A percentile compares a stretch with the other conserved stretches of the same genome.
phyloP scores from a whole-genome alignment of 2,329 filamentous ascomycete genomes.

The Pestalotiopsis sp. region DNA sequence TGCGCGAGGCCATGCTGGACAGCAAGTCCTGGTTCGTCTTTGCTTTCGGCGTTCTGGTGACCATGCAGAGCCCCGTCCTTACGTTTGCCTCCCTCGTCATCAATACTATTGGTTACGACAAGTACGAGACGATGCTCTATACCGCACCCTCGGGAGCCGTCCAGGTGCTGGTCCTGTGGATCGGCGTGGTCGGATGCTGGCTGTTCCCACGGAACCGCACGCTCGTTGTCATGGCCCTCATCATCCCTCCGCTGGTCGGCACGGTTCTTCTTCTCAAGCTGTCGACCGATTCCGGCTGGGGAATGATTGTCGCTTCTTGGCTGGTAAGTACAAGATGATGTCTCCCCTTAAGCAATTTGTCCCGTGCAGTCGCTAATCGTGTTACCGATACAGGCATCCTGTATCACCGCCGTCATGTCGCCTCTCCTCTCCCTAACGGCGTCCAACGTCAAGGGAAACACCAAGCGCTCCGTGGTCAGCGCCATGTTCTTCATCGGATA shows the following conservation, averaged over 20 bases:
- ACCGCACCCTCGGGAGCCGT: constrained; percentile 50
- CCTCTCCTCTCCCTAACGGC: constrained; percentile 46
- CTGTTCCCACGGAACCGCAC: constrained; percentile 42
- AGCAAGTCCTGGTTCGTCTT: constrained; percentile 47
- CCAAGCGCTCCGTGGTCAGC: constrained; percentile 48
- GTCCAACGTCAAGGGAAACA: constrained; percentile 55
- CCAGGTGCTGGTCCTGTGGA: constrained; percentile 47
- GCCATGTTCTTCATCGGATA: constrained; percentile 54
- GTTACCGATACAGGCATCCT: constrained; percentile 33
- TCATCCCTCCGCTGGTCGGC: constrained; percentile 45
- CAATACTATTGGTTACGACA: constrained; percentile 45
- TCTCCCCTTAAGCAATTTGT: neutral
- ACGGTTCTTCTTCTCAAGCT: constrained; percentile 46
- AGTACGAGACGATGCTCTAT: constrained; percentile 48
- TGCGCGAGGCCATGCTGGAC: constrained; percentile 46
- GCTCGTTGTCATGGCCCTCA: constrained; percentile 40
- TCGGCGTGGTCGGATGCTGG: constrained; percentile 41
- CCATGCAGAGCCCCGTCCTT: constrained; percentile 47
- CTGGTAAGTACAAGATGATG: constrained; percentile 29
- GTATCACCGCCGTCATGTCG: constrained; percentile 43
- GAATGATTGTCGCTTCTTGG: constrained; percentile 50
- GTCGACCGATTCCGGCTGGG: constrained; percentile 43
- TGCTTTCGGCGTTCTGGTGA: constrained; percentile 47
- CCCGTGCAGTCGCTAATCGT: neutral
- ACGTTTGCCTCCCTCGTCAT: constrained; percentile 55